Evolutionary conservation across 2,329 filamentous ascomycete species (phyloP).

Genomic region (Trichoderma sp.): DNA sequence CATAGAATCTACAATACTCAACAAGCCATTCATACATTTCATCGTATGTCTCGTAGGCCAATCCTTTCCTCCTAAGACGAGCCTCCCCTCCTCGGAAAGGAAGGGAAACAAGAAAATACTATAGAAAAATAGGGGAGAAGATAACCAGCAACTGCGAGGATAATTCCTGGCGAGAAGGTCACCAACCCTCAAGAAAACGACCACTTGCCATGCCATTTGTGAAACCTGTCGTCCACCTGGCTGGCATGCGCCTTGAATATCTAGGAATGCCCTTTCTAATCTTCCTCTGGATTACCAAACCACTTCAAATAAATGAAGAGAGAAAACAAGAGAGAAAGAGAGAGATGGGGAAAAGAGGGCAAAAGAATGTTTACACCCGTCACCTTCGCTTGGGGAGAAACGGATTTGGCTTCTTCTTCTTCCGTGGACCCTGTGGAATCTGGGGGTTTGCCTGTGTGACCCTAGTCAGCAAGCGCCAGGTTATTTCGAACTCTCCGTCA

Average conservation of each 20-base stretch:
- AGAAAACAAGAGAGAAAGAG: neutral
- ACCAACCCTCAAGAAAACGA: neutral
- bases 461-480: neutral
- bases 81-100: neutral
- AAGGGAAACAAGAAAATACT: too few species aligned
- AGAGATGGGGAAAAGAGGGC: neutral
- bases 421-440: constrained; percentile 39
- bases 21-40: neutral
- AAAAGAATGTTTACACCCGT: neutral
- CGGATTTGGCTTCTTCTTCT: constrained; percentile 48
- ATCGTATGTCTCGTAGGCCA: neutral
- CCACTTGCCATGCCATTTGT: neutral
- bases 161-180: too few species aligned
- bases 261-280: constrained; percentile 14
- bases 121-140: neutral
- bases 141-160: neutral
- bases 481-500: neutral
- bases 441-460: constrained; percentile 28
- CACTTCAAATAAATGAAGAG: neutral
- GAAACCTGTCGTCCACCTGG: neutral
- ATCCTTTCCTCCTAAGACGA: neutral
- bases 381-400: constrained; percentile 48
- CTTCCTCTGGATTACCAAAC: neutral
- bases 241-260: neutral
- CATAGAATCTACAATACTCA: neutral